A percentile compares a stretch with the other conserved stretches of the same genome.
These are phyloP conservation scores for Xylaria sp. DNA, from an alignment of 2,329 filamentous ascomycete genomes.

Conservation along the genomic window DNA sequence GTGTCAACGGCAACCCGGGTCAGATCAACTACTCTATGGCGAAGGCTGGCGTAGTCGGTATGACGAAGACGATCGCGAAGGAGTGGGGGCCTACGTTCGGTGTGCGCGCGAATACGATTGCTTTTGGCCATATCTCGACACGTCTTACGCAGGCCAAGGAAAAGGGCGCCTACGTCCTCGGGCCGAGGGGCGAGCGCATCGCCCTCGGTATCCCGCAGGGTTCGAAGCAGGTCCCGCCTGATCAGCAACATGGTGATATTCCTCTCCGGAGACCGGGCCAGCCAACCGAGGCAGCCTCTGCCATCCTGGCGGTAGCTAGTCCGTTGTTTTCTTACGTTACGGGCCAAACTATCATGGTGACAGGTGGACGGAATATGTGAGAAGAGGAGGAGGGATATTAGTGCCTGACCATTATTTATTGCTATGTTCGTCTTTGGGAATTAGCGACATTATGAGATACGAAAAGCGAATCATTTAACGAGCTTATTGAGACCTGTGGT, in stretches of 20 bases:
- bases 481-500: not conserved
- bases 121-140: slow-evolving; percentile 77
- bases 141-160: slow-evolving; percentile 81
- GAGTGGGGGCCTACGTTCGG: slow-evolving; percentile 84
- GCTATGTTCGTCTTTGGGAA: not conserved
- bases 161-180: slow-evolving; percentile 70
- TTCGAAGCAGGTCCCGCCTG: slow-evolving; percentile 42
- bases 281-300: slow-evolving; percentile 73
- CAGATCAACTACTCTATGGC: slow-evolving; percentile 84
- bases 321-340: slow-evolving; percentile 80
- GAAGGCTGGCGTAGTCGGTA: slow-evolving; percentile 75
- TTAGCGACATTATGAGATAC: not conserved
- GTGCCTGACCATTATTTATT: not conserved
- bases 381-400: not conserved
- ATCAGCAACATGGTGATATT: slow-evolving; percentile 59
- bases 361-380: slow-evolving; percentile 64
- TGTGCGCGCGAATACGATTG: slow-evolving; percentile 74
- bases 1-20: slow-evolving; percentile 82
- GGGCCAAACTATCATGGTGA: slow-evolving; percentile 83
- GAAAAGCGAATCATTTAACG: not conserved
- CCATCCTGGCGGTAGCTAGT: slow-evolving; percentile 72
- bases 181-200: slow-evolving; percentile 69
- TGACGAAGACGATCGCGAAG: slow-evolving; percentile 87
- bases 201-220: slow-evolving; percentile 66
- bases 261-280: slow-evolving; percentile 71